Base-by-base conservation (phyloP, 176 grass and related monocot genomes). In the Urochloa ruziziensis region DNA sequence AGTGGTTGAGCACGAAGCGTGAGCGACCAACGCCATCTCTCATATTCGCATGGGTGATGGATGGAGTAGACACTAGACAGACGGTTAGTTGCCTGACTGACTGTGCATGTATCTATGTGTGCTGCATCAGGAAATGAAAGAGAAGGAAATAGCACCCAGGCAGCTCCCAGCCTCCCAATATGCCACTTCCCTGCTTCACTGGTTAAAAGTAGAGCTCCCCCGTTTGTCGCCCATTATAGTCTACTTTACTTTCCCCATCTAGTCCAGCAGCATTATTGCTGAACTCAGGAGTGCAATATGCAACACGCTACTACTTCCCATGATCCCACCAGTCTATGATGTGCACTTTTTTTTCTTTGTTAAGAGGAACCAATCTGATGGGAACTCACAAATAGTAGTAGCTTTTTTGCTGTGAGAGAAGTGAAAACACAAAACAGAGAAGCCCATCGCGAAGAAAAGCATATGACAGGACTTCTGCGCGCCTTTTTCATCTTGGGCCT, bases 81-180 rank as follows among this genome's bases (percentile, higher is more conserved):
- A 39, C 19, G 11, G 63, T 37, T 67, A 3, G 58, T 28, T 48
- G 67, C 40, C 56, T 73, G 39, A 9, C n/a, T n/a, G 18, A 12
- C 5, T 17, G 21, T 67, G 15, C n/a, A n/a, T n/a, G n/a, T n/a
- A n/a, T 14, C 62, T 29, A 0, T 29, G 18, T 57, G 32, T 67
- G 19, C 19, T 61, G 43, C 54, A 23, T 25, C 30, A 62, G 53
- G 28, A 18, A 85, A 49, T 4, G 65, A 52, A 24, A 16, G n/a
- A n/a, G 23, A 42, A 29, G 42, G 35, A 56, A 57, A 43, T 12
- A 5, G 33, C 3, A 15, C 23, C n/a, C 10, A 32, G 62, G 52
- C 25, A 21, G 52, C 74, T 78, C 62, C 32, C 52, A 74, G 16
- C 79, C 74, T 78, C 51, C 71, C 62, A 74, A 40, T 80, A 69